Evolutionary conservation across 805 yeast genomes (phyloP).

Genomic region (Candida tibetensis): DNA sequence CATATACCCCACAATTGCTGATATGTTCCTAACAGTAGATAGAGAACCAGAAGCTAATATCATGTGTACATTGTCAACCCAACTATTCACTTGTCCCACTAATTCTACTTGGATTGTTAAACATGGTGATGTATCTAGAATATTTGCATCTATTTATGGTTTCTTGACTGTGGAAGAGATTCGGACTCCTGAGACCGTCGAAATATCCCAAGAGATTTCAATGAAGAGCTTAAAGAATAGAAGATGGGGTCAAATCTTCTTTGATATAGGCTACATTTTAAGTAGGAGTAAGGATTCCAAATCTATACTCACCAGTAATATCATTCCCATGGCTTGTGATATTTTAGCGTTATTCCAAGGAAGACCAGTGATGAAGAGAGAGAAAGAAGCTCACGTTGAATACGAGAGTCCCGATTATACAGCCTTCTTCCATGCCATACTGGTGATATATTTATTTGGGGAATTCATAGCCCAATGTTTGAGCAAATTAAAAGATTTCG

Average conservation of each 20-base stretch:
- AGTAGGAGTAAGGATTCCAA: slow-evolving; percentile 61
- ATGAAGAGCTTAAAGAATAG: slow-evolving; percentile 59
- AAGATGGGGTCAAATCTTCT: slow-evolving; percentile 73
- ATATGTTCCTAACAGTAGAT: slow-evolving; percentile 68
- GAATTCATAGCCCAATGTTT: slow-evolving; percentile 52
- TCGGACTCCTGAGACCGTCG: slow-evolving; percentile 41
- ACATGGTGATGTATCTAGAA: slow-evolving; percentile 62
- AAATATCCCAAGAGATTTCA: slow-evolving; percentile 33
- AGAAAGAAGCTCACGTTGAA: slow-evolving; percentile 78
- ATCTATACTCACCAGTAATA: slow-evolving; percentile 42
- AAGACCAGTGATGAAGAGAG: slow-evolving; percentile 69
- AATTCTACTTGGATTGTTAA: slow-evolving; percentile 61
- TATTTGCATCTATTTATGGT: slow-evolving; percentile 61
- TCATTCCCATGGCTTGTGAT: slow-evolving; percentile 61
- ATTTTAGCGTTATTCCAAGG: slow-evolving; percentile 73
- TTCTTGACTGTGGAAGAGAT: slow-evolving; percentile 57
- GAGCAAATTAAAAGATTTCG: slow-evolving; percentile 18
- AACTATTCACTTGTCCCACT: slow-evolving; percentile 86
- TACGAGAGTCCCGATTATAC: slow-evolving; percentile 86
- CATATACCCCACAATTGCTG: slow-evolving; percentile 71
- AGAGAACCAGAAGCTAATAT: slow-evolving; percentile 86
- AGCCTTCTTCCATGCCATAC: slow-evolving; percentile 63
- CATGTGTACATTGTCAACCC: slow-evolving; percentile 72
- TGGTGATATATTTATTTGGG: slow-evolving; percentile 62
- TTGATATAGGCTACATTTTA: slow-evolving; percentile 75